phyloP scores from a whole-genome alignment of 352 stramenopile species.

The Globisporangium middletonii region DNA sequence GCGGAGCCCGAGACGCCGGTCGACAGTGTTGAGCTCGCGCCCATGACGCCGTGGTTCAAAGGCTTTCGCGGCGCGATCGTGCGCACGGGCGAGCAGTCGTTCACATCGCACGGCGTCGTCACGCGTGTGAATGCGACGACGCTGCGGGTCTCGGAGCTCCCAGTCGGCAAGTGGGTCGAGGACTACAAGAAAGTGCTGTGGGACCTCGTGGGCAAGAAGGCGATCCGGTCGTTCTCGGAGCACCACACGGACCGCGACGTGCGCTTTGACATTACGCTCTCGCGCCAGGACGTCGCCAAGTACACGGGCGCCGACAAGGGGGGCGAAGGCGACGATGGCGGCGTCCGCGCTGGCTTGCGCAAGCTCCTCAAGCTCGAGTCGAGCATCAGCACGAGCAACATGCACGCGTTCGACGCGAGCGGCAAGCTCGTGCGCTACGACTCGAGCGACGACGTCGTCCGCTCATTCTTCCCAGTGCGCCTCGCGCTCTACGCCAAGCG shows the following conservation, averaged over 20 bases:
- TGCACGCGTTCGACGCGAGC: conserved; percentile 94
- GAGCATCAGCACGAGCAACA: conserved; percentile 95
- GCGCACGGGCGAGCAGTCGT: conserved; percentile 56
- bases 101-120: conserved; percentile 66
- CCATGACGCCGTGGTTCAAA: conserved; percentile 94
- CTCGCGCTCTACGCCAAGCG: conserved; percentile 84
- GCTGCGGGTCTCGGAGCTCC: conserved; percentile 95
- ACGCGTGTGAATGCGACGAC: conserved; percentile 89
- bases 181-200: conserved; percentile 98
- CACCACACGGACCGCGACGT: conserved; percentile 95
- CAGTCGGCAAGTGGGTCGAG: conserved; percentile 96
- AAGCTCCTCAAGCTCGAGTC: conserved; percentile 94
- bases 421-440: conserved; percentile 92
- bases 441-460: conserved; percentile 87
- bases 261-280: conserved; percentile 72
- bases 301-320: conserved; percentile 19
- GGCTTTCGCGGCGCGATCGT: conserved; percentile 93
- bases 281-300: conserved; percentile 80
- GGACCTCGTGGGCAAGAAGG: conserved; percentile 83
- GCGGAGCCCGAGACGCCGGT: conserved; percentile 30
- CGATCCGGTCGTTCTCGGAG: conserved; percentile 90
- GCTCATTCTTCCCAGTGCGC: conserved; percentile 92
- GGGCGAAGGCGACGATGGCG: conserved; percentile 15
- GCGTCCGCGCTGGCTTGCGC: conserved; percentile 46
- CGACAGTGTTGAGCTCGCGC: conserved; percentile 20